Conservation (phyloP, 164 flowering plant genomes). For the Sextonia rubra region DNA sequence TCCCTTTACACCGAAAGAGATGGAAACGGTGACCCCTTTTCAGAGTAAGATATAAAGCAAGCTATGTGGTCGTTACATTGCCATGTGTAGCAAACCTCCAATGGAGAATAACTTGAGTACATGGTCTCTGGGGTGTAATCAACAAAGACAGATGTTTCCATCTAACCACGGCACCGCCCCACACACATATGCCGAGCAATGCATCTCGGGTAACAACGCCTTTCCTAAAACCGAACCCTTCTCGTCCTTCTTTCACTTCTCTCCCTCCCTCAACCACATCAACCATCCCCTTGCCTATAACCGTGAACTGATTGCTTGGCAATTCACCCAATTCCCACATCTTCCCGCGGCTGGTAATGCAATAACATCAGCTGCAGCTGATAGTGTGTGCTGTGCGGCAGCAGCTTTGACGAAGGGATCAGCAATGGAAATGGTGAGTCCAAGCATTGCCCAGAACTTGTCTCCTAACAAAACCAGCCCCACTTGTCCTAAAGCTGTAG, state of each 20-base stretch:
- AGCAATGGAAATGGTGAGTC: background rate
- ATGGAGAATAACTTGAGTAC: too few relatives aligned
- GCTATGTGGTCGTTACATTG: background rate
- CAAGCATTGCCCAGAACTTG: background rate
- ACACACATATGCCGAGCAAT: conserved; percentile 11
- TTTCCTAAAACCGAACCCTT: conserved; percentile 13
- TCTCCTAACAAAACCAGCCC: background rate
- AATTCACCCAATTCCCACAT: background rate
- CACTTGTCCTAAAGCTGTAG: background rate
- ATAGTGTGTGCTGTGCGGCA: background rate
- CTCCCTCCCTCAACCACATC: conserved; percentile 15
- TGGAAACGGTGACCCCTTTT: too few relatives aligned
- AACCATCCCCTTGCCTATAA: conserved; percentile 8
- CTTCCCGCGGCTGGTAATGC: background rate
- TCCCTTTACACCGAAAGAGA: too few relatives aligned
- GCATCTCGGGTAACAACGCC: conserved; percentile 11
- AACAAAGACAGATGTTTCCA: conserved; percentile 27
- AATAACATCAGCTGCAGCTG: background rate
- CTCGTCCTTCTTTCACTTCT: conserved; percentile 13
- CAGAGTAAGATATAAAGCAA: too few relatives aligned
- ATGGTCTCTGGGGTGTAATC: conserved; percentile 15
- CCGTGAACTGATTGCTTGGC: conserved; percentile 5
- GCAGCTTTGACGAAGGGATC: too few relatives aligned
- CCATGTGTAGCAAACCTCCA: too few relatives aligned
- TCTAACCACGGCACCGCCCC: conserved; percentile 11